These are phyloP conservation scores for Picochlorum sp. DNA, from an alignment of 139 green algal genomes.

Conservation along the genomic window DNA sequence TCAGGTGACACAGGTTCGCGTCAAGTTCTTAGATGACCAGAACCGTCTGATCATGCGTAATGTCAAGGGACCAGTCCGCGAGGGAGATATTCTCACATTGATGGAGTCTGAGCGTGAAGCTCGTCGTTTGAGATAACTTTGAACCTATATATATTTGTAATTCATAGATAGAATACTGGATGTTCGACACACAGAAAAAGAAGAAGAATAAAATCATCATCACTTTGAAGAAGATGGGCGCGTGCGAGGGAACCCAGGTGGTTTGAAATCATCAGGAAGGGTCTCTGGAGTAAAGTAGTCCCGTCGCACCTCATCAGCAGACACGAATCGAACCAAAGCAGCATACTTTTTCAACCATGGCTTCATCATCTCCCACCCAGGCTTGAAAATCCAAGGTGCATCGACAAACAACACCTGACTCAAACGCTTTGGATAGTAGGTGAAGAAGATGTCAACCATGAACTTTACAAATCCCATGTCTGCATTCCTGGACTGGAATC, in stretches of 20 bases:
- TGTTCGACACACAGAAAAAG: too few species aligned
- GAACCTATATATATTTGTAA: background rate
- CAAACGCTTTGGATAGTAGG: conserved; percentile 86
- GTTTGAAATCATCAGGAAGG: conserved; percentile 48
- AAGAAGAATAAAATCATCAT: too few species aligned
- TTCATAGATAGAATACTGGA: background rate
- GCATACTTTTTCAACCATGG: conserved; percentile 73
- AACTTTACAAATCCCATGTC: conserved; percentile 84
- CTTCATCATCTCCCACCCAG: conserved; percentile 79
- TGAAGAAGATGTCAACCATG: conserved; percentile 92
- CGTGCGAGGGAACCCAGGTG: conserved; percentile 9
- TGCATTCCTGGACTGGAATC: conserved; percentile 70
- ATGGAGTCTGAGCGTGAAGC: conserved; percentile 98
- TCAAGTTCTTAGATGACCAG: conserved; percentile 98
- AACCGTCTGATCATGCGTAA: conserved; percentile 99
- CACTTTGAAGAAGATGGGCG: background rate
- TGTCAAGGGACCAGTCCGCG: conserved; percentile 97
- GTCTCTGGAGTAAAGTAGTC: conserved; percentile 70
- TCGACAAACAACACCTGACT: conserved; percentile 89
- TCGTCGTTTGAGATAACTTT: conserved; percentile 69
- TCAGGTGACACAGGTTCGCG: conserved; percentile 98
- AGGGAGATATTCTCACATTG: conserved; percentile 98
- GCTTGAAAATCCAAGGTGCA: conserved; percentile 85
- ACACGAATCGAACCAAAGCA: conserved; percentile 67
- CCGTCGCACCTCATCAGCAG: conserved; percentile 37